These are phyloP conservation scores for Cyclotella kingstonii DNA, from an alignment of 108 stramenopile species.

Conservation along the genomic window DNA sequence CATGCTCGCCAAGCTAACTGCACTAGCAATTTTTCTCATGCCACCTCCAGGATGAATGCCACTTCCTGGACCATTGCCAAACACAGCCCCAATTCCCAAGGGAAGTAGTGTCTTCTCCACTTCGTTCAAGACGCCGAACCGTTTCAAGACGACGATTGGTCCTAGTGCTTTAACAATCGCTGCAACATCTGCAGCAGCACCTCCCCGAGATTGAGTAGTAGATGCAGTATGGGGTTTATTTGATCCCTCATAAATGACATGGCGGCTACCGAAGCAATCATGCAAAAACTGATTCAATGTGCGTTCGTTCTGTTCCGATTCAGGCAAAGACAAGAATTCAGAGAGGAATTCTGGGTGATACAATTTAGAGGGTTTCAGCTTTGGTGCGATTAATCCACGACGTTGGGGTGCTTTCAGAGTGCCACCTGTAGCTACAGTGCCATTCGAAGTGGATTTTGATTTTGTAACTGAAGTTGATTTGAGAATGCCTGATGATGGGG, in stretches of 20 bases:
- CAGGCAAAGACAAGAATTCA: slow-evolving; percentile 27
- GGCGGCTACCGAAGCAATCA: slow-evolving; percentile 61
- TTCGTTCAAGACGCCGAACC: slow-evolving; percentile 67
- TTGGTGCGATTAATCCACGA: slow-evolving; percentile 57
- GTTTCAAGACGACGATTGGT: slow-evolving; percentile 59
- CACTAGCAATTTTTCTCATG: slow-evolving; percentile 71
- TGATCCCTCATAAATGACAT: slow-evolving; percentile 47
- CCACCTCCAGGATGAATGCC: slow-evolving; percentile 51
- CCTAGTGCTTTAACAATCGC: slow-evolving; percentile 60
- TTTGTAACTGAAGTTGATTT: slow-evolving; percentile 31
- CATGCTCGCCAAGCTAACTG: slow-evolving; percentile 74
- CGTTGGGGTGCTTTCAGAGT: slow-evolving; percentile 5
- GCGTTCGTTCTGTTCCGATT: slow-evolving; percentile 42
- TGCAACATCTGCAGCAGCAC: slow-evolving; percentile 80
- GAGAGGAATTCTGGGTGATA: slow-evolving; percentile 44
- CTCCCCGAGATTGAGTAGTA: slow-evolving; percentile 60
- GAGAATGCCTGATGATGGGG: slow-evolving; percentile 36
- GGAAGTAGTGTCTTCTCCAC: slow-evolving; percentile 76
- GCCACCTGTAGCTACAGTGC: slow-evolving; percentile 11
- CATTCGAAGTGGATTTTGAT: slow-evolving; percentile 4
- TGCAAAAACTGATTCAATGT: slow-evolving; percentile 54
- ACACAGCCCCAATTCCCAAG: slow-evolving; percentile 62
- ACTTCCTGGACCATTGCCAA: slow-evolving; percentile 48
- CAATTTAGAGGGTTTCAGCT: slow-evolving; percentile 52
- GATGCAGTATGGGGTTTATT: slow-evolving; percentile 68